These are phyloP conservation scores for Suillus plorans DNA, from an alignment of 768 basidiomycete species.

Conservation along the genomic window DNA sequence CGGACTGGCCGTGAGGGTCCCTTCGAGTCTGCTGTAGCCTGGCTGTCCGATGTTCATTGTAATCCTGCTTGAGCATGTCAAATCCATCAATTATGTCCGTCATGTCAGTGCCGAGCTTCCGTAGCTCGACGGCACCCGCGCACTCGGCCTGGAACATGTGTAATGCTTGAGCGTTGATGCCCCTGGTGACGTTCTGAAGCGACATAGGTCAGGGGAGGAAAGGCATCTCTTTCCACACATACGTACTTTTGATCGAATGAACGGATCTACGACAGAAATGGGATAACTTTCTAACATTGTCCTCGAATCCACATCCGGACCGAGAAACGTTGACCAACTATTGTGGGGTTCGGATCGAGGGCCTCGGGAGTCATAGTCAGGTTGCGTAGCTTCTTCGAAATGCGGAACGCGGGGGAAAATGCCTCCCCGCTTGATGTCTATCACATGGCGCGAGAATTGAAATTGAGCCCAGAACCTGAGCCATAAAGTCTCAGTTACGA, in stretches of 20 bases:
- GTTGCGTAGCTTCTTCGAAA: neutral
- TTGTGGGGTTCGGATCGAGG: neutral
- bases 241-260: conserved; percentile 38
- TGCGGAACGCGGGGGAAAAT: conserved; percentile 23
- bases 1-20: neutral
- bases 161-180: conserved; percentile 4
- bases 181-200: conserved; percentile 23
- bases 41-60: neutral
- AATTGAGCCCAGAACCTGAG: conserved; percentile 48
- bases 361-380: neutral
- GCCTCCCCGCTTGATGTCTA: conserved; percentile 44
- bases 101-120: conserved; percentile 93
- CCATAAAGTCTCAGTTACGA: conserved; percentile 1
- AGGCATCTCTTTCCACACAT: neutral
- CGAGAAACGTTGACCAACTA: neutral
- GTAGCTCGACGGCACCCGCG: conserved; percentile 53
- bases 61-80: conserved; percentile 1
- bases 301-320: neutral
- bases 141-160: conserved; percentile 8
- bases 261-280: conserved; percentile 40
- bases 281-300: neutral
- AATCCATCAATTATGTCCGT: conserved; percentile 45
- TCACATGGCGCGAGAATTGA: conserved; percentile 28
- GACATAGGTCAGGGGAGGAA: neutral
- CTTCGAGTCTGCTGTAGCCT: neutral